Evolutionary conservation across 2,329 filamentous ascomycete species (phyloP), one percentile per base, ranked within the genome.

Genomic region (Tolypocladium pustulatum): DNA sequence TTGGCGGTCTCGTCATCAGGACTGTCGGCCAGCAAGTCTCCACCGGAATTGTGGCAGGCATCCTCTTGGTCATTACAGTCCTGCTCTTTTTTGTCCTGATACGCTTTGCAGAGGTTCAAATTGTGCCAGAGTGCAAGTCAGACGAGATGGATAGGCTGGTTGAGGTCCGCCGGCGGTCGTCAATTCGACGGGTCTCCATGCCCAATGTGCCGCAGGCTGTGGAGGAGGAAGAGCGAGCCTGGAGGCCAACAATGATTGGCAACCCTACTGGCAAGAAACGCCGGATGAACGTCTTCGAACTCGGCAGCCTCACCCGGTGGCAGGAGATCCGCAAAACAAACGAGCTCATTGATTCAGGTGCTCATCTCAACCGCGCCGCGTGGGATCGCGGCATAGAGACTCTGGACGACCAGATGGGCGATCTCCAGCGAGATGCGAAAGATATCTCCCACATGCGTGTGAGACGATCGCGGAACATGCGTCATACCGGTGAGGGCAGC

Each of bases 241-340:
- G 86, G 87, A 82, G 82, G 59, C 85, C 88, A 1, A 78, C 86
- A 34, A 81, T 91, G 62, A 83, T 90, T 67, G 88, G 88, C 15
- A 87, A 89, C 66, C 87, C 88, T 15, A 83, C 82, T 52, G 83
- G 86, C 54, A 86, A 84, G 70, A 83, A 81, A 66, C 79, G 89
- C 55, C 80, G 85, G 61, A 84, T 91, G 79, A 90, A 83, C 67
- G 69, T 90, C 30, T 74, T 92, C 20, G 89, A 92, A 69, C 73
- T 89, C 60, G 88, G 89, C 0, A 73, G 75, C 40, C 75, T 87
- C 76, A 87, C 81, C 56, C 76, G 89, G 46, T 92, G 87, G 85
- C 87, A 82, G 30, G 88, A 91, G 70, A 90, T 92, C 61, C 76
- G 83, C 61, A 79, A 73, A 63, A 81, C 78, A 66, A 87, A 87